Percentiles rank a stretch among this genome's conserved stretches.
Conservation (phyloP, 2,329 filamentous ascomycete genomes). For the Colletotrichum spaethianum region DNA sequence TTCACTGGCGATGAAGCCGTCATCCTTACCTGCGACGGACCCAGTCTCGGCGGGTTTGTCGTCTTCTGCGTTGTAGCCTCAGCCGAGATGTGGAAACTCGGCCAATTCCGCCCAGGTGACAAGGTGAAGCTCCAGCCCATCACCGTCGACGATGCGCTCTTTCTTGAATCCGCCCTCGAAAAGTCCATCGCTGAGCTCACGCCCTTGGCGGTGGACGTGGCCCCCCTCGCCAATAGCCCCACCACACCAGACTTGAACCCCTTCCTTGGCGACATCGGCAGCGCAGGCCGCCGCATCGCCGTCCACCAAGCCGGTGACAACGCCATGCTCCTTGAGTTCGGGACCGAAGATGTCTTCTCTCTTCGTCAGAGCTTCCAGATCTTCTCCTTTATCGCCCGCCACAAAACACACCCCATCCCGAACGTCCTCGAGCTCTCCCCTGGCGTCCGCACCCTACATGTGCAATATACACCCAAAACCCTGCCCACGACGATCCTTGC, state of each 20-base stretch:
- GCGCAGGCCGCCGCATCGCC: conserved; percentile 39
- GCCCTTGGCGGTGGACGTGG: background rate
- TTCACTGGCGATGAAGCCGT: conserved; percentile 60
- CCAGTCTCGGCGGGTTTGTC: conserved; percentile 58
- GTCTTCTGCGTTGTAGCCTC: conserved; percentile 55
- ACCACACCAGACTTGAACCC: conserved; percentile 16
- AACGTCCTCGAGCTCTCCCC: conserved; percentile 51
- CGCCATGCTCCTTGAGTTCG: conserved; percentile 53
- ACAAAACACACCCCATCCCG: conserved; percentile 46
- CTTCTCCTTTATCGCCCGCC: conserved; percentile 51
- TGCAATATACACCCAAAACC: conserved; percentile 47
- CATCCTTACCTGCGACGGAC: conserved; percentile 56
- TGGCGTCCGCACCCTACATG: conserved; percentile 53
- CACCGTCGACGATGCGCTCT: conserved; percentile 45
- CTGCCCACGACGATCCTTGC: conserved; percentile 43
- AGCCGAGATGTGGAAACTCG: conserved; percentile 59
- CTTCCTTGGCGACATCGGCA: conserved; percentile 41
- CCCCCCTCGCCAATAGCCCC: background rate
- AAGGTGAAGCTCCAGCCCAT: conserved; percentile 52
- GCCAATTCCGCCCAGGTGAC: conserved; percentile 57
- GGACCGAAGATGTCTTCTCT: conserved; percentile 47
- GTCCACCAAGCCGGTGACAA: conserved; percentile 53
- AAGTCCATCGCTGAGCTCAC: conserved; percentile 44
- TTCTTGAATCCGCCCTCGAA: conserved; percentile 44
- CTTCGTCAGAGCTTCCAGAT: conserved; percentile 52